Evolutionary conservation across 306 rosid species (phyloP).

Genomic region (Lathyrus aphaca): DNA sequence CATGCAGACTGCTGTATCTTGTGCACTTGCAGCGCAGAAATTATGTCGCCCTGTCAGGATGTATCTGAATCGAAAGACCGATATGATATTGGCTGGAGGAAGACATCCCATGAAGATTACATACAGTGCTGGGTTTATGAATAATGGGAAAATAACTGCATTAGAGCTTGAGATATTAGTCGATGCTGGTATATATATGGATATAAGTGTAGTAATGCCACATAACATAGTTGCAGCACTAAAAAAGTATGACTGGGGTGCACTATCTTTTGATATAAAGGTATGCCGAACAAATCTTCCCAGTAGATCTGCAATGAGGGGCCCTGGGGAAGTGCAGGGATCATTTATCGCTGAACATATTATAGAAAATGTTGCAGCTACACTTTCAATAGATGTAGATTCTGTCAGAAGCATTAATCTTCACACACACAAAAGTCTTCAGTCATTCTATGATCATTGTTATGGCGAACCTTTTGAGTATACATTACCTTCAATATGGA

Average conservation of each 20-base stretch:
- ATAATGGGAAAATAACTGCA: slow-evolving; percentile 84
- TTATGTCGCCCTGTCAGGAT: slow-evolving; percentile 76
- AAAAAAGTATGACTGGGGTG: slow-evolving; percentile 93
- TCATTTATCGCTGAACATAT: slow-evolving; percentile 89
- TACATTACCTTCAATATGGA: slow-evolving; percentile 84
- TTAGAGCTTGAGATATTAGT: slow-evolving; percentile 72
- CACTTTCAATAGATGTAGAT: slow-evolving; percentile 74
- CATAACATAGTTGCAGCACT: slow-evolving; percentile 50
- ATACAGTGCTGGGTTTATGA: slow-evolving; percentile 82
- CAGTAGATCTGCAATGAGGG: slow-evolving; percentile 91
- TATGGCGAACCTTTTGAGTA: slow-evolving; percentile 75
- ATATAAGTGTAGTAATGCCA: slow-evolving; percentile 70
- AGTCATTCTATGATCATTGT: slow-evolving; percentile 50
- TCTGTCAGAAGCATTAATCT: slow-evolving; percentile 71
- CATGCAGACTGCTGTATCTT: slow-evolving; percentile 73
- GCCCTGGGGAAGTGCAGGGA: slow-evolving; percentile 88
- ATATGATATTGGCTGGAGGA: slow-evolving; percentile 95
- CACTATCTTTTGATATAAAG: slow-evolving; percentile 77
- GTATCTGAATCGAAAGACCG: slow-evolving; percentile 80
- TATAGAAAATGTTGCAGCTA: slow-evolving; percentile 80
- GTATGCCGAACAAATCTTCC: slow-evolving; percentile 83
- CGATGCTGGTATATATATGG: slow-evolving; percentile 72
- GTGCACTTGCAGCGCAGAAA: slow-evolving; percentile 92
- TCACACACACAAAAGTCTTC: slow-evolving; percentile 72
- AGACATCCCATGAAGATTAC: slow-evolving; percentile 94